Evolutionary conservation across 495 filamentous ascomycete species (phyloP), one percentile per base, ranked within the genome.

Genomic region (Pyrenula massariospora): DNA sequence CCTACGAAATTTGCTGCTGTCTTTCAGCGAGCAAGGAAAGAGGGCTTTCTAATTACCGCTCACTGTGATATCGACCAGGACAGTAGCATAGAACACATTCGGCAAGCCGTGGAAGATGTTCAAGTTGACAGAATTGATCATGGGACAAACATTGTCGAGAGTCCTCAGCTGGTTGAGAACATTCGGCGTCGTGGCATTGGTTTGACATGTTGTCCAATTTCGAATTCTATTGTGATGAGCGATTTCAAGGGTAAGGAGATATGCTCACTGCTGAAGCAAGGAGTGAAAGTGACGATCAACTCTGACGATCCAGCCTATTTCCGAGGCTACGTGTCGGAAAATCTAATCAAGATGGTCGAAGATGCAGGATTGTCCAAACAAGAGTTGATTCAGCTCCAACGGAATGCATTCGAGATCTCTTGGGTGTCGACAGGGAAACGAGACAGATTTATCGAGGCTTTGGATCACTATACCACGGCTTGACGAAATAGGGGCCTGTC

Each of bases 31-130:
- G 73, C 73, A 3, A 60, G 59, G 20, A 57, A 59, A 12, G 70
- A 72, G 52, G 73, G 72, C 0, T 57, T 74, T 48, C 66, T 66
- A 48, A 56, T 74, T 12, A 74, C 73, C 2, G 67, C 67, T 66
- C 73, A 75, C 53, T 75, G 72, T 58, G 72, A 75, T 50, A 70
- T 73, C 48, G 73, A 68, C 25, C 67, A 73, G 56, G 65, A 68
- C 53, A 68, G 73, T 55, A 68, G 70, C 1, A 60, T 64, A 50
- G 64, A 63, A 20, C 71, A 75, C 58, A 65, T 75, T 20, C 54
- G 49, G 3, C 62, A 74, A 54, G 68, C 66, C 12, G 65, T 71
- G 8, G 68, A 65, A 36, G 55, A 59, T 31, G 64, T 74, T 1
- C 67, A 66, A 0, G 55, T 57, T 2, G 70, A 75, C 47, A 60